These are phyloP conservation scores for Pseudocercospora eumusae DNA, from an alignment of 2,329 filamentous ascomycete genomes.

Conservation along the genomic window DNA sequence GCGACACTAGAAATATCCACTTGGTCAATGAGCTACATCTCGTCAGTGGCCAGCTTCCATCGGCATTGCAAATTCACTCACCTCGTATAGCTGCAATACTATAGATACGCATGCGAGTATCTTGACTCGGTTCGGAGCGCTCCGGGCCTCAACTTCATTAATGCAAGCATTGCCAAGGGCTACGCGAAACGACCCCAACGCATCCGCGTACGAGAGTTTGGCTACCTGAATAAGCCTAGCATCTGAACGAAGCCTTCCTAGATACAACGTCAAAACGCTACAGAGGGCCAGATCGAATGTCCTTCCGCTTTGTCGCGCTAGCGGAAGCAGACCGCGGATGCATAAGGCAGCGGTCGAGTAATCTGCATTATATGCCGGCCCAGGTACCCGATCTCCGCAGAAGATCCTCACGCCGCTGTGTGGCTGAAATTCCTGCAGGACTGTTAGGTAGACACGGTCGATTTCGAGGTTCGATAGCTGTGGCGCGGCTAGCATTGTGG, in stretches of 20 bases:
- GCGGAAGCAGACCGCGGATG: not conserved
- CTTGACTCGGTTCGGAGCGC: not conserved
- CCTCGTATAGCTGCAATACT: not conserved
- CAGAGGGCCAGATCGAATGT: conserved; percentile 6
- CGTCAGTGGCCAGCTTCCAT: not conserved
- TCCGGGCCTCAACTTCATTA: not conserved
- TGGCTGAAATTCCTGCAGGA: conserved; percentile 4
- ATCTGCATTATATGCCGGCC: not conserved
- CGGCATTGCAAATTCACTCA: not conserved
- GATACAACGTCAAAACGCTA: not conserved
- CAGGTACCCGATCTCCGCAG: conserved; percentile 4
- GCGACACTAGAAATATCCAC: not conserved
- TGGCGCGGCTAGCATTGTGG: not conserved
- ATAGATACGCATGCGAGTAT: not conserved
- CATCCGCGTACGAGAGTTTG: not conserved
- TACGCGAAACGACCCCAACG: not conserved
- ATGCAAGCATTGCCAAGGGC: not conserved
- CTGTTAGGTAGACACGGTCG: not conserved
- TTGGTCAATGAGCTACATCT: not conserved
- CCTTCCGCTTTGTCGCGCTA: conserved; percentile 1
- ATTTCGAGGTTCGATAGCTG: not conserved
- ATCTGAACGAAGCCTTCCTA: conserved; percentile 1
- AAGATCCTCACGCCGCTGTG: conserved; percentile 1
- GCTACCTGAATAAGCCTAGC: not conserved
- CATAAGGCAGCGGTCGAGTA: conserved; percentile 4